A percentile compares a stretch with the other conserved stretches of the same genome.
phyloP scores from a whole-genome alignment of 2,329 filamentous ascomycete species.

The Paecilomyces niveus region DNA sequence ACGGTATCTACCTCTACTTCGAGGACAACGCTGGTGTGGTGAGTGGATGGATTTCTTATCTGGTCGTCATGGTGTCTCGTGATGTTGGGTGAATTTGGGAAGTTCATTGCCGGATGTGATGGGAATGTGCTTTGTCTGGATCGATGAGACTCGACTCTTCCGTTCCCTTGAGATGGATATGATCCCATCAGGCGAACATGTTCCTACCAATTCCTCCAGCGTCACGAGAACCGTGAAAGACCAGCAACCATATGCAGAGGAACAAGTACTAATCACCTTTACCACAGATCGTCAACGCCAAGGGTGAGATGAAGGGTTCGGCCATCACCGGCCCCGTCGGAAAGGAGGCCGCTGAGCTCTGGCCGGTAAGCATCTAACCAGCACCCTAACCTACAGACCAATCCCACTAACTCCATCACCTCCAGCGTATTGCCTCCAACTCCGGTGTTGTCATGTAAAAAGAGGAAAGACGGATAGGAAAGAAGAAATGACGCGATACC shows the following conservation, averaged over 20 bases:
- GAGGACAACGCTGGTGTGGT: conserved; percentile 99
- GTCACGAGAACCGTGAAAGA: background rate
- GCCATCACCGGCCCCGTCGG: conserved; percentile 98
- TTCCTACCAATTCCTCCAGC: background rate
- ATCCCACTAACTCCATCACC: conserved; percentile 23
- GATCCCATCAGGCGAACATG: background rate
- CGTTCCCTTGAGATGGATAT: background rate
- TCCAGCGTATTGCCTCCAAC: conserved; percentile 97
- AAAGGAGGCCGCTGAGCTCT: conserved; percentile 99
- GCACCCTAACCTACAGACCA: background rate
- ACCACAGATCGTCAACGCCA: conserved; percentile 95
- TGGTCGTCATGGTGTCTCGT: conserved; percentile 1
- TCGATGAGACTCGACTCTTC: background rate
- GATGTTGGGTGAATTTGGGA: background rate
- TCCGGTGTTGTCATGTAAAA: conserved; percentile 99
- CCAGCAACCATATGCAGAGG: background rate
- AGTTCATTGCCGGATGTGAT: background rate
- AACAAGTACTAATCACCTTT: background rate
- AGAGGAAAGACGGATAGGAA: background rate
- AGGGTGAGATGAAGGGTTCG: conserved; percentile 99
- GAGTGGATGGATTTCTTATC: conserved; percentile 40
- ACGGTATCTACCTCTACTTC: conserved; percentile 99
- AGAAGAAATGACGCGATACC: conserved; percentile 1
- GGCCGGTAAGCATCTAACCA: conserved; percentile 65
- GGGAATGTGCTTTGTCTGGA: background rate